Conservation (phyloP, 139 green algal species). For the Micromonas commoda region DNA sequence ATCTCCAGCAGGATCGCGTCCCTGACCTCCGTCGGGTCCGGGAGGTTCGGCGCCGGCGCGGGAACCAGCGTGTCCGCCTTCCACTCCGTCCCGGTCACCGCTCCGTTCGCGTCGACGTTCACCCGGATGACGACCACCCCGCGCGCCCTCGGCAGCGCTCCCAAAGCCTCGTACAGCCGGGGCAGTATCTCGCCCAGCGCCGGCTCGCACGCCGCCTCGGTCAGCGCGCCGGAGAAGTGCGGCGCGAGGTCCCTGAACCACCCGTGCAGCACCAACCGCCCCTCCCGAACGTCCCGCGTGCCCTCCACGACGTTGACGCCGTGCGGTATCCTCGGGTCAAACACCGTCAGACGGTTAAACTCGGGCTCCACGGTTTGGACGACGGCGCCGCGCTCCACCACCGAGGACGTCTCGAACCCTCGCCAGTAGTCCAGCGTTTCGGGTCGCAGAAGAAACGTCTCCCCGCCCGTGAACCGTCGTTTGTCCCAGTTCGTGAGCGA, state of each 20-base stretch:
- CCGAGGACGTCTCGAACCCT: not conserved
- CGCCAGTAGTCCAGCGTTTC: slow-evolving; percentile 67
- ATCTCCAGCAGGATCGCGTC: slow-evolving; percentile 24
- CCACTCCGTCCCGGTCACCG: not conserved
- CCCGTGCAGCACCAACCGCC: slow-evolving; percentile 68
- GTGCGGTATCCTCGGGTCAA: slow-evolving; percentile 65
- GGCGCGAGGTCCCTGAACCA: slow-evolving; percentile 71
- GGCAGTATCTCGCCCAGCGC: slow-evolving; percentile 42
- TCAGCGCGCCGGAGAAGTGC: slow-evolving; percentile 54
- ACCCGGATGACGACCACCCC: not conserved
- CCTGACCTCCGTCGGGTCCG: slow-evolving; percentile 3
- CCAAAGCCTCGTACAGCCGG: slow-evolving; percentile 44
- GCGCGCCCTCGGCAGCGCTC: not conserved
- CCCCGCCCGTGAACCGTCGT: slow-evolving; percentile 47
- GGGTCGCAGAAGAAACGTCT: slow-evolving; percentile 64
- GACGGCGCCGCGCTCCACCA: slow-evolving; percentile 55
- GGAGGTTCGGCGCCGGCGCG: not conserved
- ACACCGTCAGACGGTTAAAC: slow-evolving; percentile 55
- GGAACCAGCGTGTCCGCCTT: slow-evolving; percentile 15
- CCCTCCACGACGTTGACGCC: slow-evolving; percentile 60
- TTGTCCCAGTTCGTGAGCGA: slow-evolving; percentile 48
- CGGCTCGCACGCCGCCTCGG: slow-evolving; percentile 40
- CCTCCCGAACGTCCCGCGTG: slow-evolving; percentile 53
- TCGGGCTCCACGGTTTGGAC: slow-evolving; percentile 50
- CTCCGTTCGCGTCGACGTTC: not conserved